Evolutionary conservation across 192 early-diverging fungal species (phyloP).

Genomic region (Rhizophlyctis rosea): DNA sequence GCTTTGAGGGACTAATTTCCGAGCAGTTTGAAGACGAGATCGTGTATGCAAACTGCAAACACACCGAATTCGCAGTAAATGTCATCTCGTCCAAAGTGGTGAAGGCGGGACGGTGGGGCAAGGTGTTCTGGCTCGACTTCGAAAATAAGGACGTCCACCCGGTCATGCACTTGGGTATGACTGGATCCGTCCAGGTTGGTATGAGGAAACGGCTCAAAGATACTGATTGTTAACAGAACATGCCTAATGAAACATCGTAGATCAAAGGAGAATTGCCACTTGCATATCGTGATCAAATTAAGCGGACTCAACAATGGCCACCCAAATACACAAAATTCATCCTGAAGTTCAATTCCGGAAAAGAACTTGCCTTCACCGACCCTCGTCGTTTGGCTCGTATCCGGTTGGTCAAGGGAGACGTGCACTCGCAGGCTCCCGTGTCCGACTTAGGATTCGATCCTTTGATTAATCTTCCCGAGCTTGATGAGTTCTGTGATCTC

Average conservation of each 20-base stretch:
- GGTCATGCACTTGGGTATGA: constrained; percentile 77
- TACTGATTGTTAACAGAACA: not conserved
- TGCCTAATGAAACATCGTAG: not conserved
- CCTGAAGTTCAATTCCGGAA: constrained; percentile 36
- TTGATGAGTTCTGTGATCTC: constrained; percentile 43
- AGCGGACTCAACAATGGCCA: constrained; percentile 54
- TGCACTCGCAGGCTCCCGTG: constrained; percentile 46
- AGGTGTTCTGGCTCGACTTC: constrained; percentile 68
- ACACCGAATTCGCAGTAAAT: constrained; percentile 27
- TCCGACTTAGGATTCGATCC: constrained; percentile 78
- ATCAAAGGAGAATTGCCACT: constrained; percentile 32
- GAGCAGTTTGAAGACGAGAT: constrained; percentile 29
- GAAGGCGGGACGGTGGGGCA: constrained; percentile 69
- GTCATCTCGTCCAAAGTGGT: constrained; percentile 52
- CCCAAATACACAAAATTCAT: constrained; percentile 69
- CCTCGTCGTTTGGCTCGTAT: constrained; percentile 66
- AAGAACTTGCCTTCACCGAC: constrained; percentile 57
- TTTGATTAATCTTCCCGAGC: constrained; percentile 48
- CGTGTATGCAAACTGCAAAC: constrained; percentile 25
- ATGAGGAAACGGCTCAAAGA: not conserved
- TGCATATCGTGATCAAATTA: constrained; percentile 37
- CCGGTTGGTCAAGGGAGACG: constrained; percentile 52
- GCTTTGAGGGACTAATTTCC: no score
- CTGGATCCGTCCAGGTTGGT: constrained; percentile 28
- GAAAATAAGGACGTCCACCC: constrained; percentile 35